A percentile compares a stretch with the other conserved stretches of the same genome.
Conservation (phyloP, 78 protist genomes). For the Parvularia atlantis region DNA sequence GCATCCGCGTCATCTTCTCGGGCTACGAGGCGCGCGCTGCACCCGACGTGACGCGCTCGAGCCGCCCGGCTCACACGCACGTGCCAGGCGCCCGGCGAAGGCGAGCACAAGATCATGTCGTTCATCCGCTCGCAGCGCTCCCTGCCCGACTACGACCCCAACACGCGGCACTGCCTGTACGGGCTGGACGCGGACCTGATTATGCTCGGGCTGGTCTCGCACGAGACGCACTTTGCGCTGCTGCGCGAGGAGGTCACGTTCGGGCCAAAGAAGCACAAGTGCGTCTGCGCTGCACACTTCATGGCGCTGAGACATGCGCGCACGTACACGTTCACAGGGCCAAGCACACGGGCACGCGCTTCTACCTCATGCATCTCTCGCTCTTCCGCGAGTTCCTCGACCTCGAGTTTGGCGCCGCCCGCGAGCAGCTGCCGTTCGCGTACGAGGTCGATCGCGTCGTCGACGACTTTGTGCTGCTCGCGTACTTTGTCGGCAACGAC, state of each 20-base stretch:
- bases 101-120: conserved; percentile 89
- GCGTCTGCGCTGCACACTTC: not conserved
- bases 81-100: conserved; percentile 93
- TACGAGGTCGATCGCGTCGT: conserved; percentile 34
- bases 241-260: conserved; percentile 68
- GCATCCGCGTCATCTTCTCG: conserved; percentile 19
- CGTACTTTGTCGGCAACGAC: conserved; percentile 90
- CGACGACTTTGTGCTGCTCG: conserved; percentile 72
- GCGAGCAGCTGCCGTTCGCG: not conserved
- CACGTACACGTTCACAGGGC: not conserved
- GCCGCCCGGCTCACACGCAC: too few species aligned
- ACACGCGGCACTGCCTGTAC: conserved; percentile 74
- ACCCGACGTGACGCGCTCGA: too few species aligned
- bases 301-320: not conserved
- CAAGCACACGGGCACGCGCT: conserved; percentile 2
- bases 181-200: conserved; percentile 93
- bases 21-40: conserved; percentile 24
- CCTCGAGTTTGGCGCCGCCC: conserved; percentile 25
- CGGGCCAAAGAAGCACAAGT: not conserved
- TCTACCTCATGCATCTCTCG: conserved; percentile 27
- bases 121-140: conserved; percentile 44
- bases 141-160: conserved; percentile 2
- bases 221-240: conserved; percentile 76
- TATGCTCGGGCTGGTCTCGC: conserved; percentile 74
- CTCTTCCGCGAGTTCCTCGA: conserved; percentile 52